Evolutionary conservation across 768 basidiomycete species (phyloP), one percentile per base, ranked within the genome.

Genomic region (Psilocybe sp.): DNA sequence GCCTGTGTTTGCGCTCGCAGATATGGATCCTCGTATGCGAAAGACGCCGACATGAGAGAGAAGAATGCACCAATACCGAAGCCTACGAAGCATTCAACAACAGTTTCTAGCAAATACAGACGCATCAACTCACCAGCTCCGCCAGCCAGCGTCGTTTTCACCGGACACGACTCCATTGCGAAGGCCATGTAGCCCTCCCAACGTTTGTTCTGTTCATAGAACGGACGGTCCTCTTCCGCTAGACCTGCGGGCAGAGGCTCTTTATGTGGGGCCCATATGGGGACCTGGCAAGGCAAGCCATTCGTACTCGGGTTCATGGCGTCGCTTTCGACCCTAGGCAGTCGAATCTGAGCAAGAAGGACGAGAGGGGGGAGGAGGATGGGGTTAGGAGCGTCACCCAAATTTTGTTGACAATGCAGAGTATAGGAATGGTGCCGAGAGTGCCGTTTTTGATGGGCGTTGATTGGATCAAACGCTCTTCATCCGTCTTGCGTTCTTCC

Each of bases 21-120:
- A 40, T 92, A 71, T 10, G 95, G 94, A 65, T 98, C 95, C 66
- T 98, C 96, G 64, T 97, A 96, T 32, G 88, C 87, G 65, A 98
- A 95, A 23, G 93, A 92, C 15, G 93, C 77, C 32, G 90, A 92
- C 96, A 98, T 98, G 51, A 98, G 78, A 1, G 93, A 92, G 72
- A 98, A 92, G 76, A 98, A 94, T 31, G 87, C 94, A 51, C 96
- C 96, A 38, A 97, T 79, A 10, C 80, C 95, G 58, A 98, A 84
- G 41, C 96, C 95, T 97, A 37, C 15, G 18, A 38, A 28, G 9
- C 10, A 36, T 2, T 40, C 18, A 32, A 49, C 14, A 31, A 43
- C 31, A 36, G 14, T n/a, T n/a, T 42, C 15, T 28, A 20, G 15
- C 15, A 33, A 33, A n/a, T 35, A 23, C 36, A n/a, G 28, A 47